Base-by-base conservation (phyloP, 2,329 filamentous ascomycete species). In the Colletotrichum tabaci region DNA sequence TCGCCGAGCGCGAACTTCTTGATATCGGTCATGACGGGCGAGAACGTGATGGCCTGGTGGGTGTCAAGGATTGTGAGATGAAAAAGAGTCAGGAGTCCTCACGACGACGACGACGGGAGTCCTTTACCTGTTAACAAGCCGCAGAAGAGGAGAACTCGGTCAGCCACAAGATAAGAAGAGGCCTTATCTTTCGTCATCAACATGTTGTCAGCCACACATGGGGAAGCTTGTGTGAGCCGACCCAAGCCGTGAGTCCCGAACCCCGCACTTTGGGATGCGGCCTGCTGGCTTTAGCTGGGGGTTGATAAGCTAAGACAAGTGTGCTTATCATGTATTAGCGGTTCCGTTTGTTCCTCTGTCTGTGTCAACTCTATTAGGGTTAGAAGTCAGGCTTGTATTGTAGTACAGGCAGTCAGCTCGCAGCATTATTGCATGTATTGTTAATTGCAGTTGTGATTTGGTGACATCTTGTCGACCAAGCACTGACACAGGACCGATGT, bases 1-100 rank as follows among this genome's bases (percentile, higher is more conserved):
- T 92, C 87, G 21, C 91, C 92, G 0, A 94, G 85, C 30, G 86
- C 80, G 77, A 87, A 92, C 2, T 80, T 88, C 65, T 89, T 77
- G 65, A 76, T 53, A 21, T 74, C 58, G 12, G 40, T 13, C 69
- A 72, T 72, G 53, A 7, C 40, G 1, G 23, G 21, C 16, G 15
- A n/a, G 3, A 35, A 38, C 5, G 56, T 7, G 30, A n/a, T 44
- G 9, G 21, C 38, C 16, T 35, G 58, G 4, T 40, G 12, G 21
- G 21, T 26, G 16, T 35, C n/a, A 2, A n/a, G 1, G 18, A 12
- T 15, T 16, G 9, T 10, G 13, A 7, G 7, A 38, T 30, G 16
- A 23, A n/a, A 10, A 35, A 26, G 53, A 40, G 2, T 12, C 0
- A 35, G 15, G 35, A 21, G 12, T 23, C 13, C 50, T 1, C 4